These are phyloP conservation scores for Diplodia seriata DNA, from an alignment of 2,329 filamentous ascomycete genomes.

Conservation along the genomic window DNA sequence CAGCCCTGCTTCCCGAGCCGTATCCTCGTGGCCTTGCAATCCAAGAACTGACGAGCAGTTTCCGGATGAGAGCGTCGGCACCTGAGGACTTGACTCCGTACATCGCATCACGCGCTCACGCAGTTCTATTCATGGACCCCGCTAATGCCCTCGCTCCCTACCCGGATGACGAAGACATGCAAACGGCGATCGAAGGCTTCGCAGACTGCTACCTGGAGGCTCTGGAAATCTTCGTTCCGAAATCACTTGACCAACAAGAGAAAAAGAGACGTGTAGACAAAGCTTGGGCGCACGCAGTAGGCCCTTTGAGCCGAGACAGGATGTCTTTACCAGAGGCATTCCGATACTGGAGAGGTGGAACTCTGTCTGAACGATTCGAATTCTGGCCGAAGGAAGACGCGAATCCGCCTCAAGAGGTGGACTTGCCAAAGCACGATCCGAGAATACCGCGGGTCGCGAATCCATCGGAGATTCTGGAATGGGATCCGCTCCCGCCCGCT, in stretches of 20 bases:
- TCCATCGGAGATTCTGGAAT: constrained; percentile 36
- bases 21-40: constrained; percentile 47
- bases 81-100: constrained; percentile 39
- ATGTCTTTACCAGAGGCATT: constrained; percentile 43
- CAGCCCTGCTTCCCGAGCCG: constrained; percentile 38
- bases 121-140: constrained; percentile 38
- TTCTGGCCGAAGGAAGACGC: constrained; percentile 1
- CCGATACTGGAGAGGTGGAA: constrained; percentile 40
- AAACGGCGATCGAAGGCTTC: constrained; percentile 43
- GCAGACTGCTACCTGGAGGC: constrained; percentile 45
- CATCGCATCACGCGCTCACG: constrained; percentile 38
- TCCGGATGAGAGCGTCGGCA: constrained; percentile 30
- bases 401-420: neutral
- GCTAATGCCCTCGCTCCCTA: constrained; percentile 35
- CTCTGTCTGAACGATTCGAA: neutral
- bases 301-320: constrained; percentile 39
- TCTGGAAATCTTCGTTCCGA: constrained; percentile 38
- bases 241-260: neutral
- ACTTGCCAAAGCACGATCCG: neutral
- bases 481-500: constrained; percentile 39
- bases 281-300: constrained; percentile 43
- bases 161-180: constrained; percentile 39
- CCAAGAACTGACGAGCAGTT: constrained; percentile 41
- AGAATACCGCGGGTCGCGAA: constrained; percentile 37
- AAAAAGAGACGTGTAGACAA: constrained; percentile 34